These are phyloP conservation scores for Candida pseudofarinosa DNA, from an alignment of 805 yeast species.

Conservation along the genomic window DNA sequence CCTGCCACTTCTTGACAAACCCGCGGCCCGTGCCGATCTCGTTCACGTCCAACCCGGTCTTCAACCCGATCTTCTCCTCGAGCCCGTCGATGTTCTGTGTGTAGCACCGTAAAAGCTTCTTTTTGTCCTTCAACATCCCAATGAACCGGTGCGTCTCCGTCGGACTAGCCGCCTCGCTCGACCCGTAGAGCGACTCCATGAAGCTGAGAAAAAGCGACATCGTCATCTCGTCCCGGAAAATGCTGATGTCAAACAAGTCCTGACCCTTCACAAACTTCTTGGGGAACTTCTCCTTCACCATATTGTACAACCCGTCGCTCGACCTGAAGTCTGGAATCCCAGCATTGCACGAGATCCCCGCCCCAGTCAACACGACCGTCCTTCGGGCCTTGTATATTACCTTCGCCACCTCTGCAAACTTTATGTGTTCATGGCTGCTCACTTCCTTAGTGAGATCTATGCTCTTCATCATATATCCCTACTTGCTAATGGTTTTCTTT, in stretches of 20 bases:
- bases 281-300: constrained; percentile 62
- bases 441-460: constrained; percentile 16
- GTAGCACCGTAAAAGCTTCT: constrained; percentile 76
- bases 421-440: constrained; percentile 14
- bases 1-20: constrained; percentile 50
- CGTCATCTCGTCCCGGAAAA: constrained; percentile 66
- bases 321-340: constrained; percentile 96
- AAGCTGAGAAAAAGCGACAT: constrained; percentile 78
- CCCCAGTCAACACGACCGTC: constrained; percentile 80
- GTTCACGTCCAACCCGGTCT: constrained; percentile 46
- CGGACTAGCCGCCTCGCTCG: constrained; percentile 65
- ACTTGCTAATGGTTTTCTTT: background rate
- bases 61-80: constrained; percentile 63
- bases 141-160: constrained; percentile 84
- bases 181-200: constrained; percentile 73
- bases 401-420: constrained; percentile 37
- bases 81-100: constrained; percentile 94
- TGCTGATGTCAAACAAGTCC: constrained; percentile 83
- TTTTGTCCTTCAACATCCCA: constrained; percentile 52
- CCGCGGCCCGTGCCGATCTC: constrained; percentile 21
- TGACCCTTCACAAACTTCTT: constrained; percentile 71
- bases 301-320: constrained; percentile 73
- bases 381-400: constrained; percentile 50
- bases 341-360: constrained; percentile 94
- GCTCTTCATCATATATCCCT: constrained; percentile 13